These are phyloP conservation scores for Hypericum perforatum DNA, from an alignment of 345 rosid species.

Conservation along the genomic window DNA sequence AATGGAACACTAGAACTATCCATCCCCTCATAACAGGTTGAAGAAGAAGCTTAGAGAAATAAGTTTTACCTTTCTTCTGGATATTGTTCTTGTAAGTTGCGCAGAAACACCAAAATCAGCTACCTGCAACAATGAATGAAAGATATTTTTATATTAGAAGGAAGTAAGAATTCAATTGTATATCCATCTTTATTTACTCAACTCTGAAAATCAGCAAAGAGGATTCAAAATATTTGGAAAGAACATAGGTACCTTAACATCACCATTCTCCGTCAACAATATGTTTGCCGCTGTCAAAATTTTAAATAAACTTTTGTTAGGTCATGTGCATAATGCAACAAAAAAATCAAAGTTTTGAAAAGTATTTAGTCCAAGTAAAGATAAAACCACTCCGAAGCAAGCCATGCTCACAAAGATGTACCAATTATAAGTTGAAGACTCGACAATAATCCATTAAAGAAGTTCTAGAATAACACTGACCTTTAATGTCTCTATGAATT, in stretches of 20 bases:
- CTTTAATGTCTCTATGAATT: slow-evolving; percentile 99
- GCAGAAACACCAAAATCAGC: slow-evolving; percentile 99
- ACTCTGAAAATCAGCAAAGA: slow-evolving; percentile 9
- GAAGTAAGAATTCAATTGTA: slow-evolving; percentile 4
- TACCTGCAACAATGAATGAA: slow-evolving; percentile 48
- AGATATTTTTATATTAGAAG: slow-evolving; percentile 17
- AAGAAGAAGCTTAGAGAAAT: slow-evolving; percentile 8
- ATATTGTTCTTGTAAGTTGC: slow-evolving; percentile 94
- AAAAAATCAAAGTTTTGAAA: not conserved
- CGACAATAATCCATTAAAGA: not conserved
- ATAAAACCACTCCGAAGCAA: not conserved
- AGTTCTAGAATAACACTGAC: slow-evolving; percentile 22
- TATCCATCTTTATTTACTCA: slow-evolving; percentile 2
- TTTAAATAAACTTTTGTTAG: slow-evolving; percentile 19
- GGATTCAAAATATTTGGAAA: slow-evolving; percentile 6
- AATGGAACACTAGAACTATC: not conserved
- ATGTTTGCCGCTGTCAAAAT: slow-evolving; percentile 86
- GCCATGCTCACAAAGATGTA: not conserved
- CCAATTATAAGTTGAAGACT: not conserved
- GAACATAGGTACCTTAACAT: slow-evolving; percentile 70
- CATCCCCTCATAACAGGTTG: not conserved
- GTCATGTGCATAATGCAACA: slow-evolving; percentile 10
- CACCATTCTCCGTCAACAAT: slow-evolving; percentile 87
- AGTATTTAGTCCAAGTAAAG: not conserved
- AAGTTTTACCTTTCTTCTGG: slow-evolving; percentile 84